These are phyloP conservation scores for Paulownia fortunei DNA, from an alignment of 257 asterid species.

Conservation along the genomic window DNA sequence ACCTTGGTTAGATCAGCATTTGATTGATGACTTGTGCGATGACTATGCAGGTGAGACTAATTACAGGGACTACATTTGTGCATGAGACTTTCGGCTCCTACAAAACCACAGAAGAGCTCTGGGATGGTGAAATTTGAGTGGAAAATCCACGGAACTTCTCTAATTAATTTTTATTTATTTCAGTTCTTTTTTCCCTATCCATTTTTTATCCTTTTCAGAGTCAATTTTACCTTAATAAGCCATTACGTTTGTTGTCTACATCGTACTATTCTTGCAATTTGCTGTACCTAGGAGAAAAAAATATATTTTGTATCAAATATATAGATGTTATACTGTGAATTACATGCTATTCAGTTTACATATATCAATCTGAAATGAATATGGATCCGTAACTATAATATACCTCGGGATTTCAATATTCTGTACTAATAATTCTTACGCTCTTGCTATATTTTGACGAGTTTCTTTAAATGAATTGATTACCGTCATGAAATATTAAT, in stretches of 20 bases:
- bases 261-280: not conserved
- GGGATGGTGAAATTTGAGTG: constrained; percentile 75
- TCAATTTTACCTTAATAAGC: too few species aligned
- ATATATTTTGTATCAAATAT: not conserved
- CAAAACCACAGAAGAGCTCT: constrained; percentile 66
- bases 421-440: too few species aligned
- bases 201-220: not conserved
- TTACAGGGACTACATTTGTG: constrained; percentile 54
- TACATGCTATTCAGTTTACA: not conserved
- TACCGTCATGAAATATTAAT: too few species aligned
- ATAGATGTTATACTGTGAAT: not conserved
- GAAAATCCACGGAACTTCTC: not conserved
- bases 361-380: too few species aligned
- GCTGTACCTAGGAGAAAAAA: not conserved
- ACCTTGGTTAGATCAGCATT: not conserved
- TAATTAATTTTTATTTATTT: not conserved
- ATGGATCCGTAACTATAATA: too few species aligned
- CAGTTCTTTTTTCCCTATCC: not conserved
- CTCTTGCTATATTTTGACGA: too few species aligned
- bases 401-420: too few species aligned
- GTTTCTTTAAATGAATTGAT: too few species aligned
- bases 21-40: constrained; percentile 10
- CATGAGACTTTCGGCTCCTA: constrained; percentile 59
- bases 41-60: constrained; percentile 56
- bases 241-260: too few species aligned